Percentiles rank a stretch among this genome's conserved stretches.
Conservation (phyloP, 2,329 filamentous ascomycete species). For the Drechslera avenae region DNA sequence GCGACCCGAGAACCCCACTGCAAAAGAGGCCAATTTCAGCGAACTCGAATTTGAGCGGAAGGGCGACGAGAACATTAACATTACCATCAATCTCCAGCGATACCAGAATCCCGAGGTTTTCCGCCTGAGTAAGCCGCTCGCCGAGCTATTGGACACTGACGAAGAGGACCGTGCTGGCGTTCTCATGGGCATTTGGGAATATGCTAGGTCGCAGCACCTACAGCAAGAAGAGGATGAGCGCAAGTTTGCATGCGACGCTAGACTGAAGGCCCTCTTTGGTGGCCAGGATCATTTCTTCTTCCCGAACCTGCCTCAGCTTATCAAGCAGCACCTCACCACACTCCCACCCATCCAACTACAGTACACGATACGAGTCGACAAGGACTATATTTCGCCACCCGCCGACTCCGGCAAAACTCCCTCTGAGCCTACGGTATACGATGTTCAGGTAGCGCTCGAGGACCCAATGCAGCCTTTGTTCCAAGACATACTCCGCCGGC, state of each 20-base stretch:
- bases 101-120: conserved; percentile 88
- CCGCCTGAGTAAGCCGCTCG: conserved; percentile 75
- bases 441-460: conserved; percentile 82
- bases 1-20: conserved; percentile 70
- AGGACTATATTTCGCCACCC: conserved; percentile 58
- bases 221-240: conserved; percentile 96
- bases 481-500: conserved; percentile 54
- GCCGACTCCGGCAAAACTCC: conserved; percentile 70
- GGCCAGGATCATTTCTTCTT: conserved; percentile 77
- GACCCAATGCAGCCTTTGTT: conserved; percentile 77
- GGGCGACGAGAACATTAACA: conserved; percentile 89
- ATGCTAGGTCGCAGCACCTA: conserved; percentile 81
- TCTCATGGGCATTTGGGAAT: conserved; percentile 93
- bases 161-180: conserved; percentile 88
- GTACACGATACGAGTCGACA: conserved; percentile 93
- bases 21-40: conserved; percentile 80
- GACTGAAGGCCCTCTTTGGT: conserved; percentile 76
- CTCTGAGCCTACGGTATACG: conserved; percentile 83
- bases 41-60: conserved; percentile 88
- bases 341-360: conserved; percentile 81
- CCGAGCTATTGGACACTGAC: conserved; percentile 82
- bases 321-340: conserved; percentile 76
- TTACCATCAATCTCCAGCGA: conserved; percentile 82
- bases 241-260: conserved; percentile 86
- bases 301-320: conserved; percentile 80